Evolutionary conservation across 805 yeast genomes (phyloP), one percentile per base, ranked within the genome.

Genomic region (Candida silvicultrix): DNA sequence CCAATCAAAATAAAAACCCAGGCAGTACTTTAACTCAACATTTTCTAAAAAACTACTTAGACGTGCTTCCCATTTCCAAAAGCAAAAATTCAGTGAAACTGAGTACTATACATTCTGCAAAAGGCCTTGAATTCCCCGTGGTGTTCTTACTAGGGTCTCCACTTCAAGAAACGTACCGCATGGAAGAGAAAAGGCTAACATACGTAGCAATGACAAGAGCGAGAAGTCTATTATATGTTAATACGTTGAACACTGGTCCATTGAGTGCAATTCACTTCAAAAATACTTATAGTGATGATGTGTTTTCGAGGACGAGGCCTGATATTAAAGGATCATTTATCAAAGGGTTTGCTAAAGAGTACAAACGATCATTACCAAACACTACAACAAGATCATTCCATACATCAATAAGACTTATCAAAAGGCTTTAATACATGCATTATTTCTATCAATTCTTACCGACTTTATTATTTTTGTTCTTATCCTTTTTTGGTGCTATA

Each of bases 191-290:
- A 15, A 67, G 80, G 41, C 58, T 78, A 12, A 63, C 77, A 16
- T 85, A 83, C 57, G 89, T 84, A 2, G 90, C 81, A 1, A 64
- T 75, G 57, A 83, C 90, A 0, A 69, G 92, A 49, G 85, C 90
- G 0, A 71, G 64, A 42, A 59, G 58, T 21, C 37, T 69, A 18
- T 47, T 71, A 12, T 70, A 69, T 32, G 32, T 54, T 20, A 54
- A 53, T 21, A 43, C 40, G n/a, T 11, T 50, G 12, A 50, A 50
- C 2, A 41, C 29, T 3, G 28, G 28, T 4, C 18, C 23, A 2
- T 2, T 8, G 2, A 22, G 28, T 18, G 8, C 19, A 22, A 3
- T 3, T 14, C 14, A 16, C 6, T 41, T 34, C 16, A 37, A 41
- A 5, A 10, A 10, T 5, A 41, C 16, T 18, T 15, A 22, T 11